Conservation (phyloP, 768 basidiomycete species). For the Piloderma croceum region DNA sequence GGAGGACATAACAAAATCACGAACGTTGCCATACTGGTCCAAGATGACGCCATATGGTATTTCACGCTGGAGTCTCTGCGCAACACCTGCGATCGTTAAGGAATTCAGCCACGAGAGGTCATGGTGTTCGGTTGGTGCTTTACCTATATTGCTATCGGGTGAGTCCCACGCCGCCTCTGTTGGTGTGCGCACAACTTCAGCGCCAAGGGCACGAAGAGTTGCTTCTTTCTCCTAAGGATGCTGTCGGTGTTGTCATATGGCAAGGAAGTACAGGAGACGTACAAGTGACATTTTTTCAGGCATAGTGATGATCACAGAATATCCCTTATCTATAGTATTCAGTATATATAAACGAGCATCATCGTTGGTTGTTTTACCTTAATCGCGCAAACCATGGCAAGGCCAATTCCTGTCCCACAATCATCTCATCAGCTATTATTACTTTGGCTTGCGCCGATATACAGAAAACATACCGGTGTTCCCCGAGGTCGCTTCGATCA, state of each 20-base stretch:
- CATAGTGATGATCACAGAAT: conserved; percentile 83
- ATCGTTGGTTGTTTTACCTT: conserved; percentile 52
- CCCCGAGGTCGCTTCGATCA: conserved; percentile 94
- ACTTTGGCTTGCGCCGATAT: too few relatives aligned
- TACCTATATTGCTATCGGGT: conserved; percentile 89
- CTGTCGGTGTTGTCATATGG: not conserved
- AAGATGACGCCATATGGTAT: conserved; percentile 86
- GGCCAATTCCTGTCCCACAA: conserved; percentile 68
- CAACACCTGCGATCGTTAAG: conserved; percentile 84
- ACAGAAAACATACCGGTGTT: conserved; percentile 70
- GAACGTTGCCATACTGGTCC: conserved; percentile 82
- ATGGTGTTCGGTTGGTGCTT: conserved; percentile 30
- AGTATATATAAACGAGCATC: conserved; percentile 31
- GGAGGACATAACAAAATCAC: conserved; percentile 16
- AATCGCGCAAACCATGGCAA: conserved; percentile 90
- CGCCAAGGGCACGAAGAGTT: conserved; percentile 84
- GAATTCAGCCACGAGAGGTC: conserved; percentile 77
- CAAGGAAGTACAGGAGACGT: conserved; percentile 15
- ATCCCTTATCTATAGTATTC: conserved; percentile 87
- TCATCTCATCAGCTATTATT: not conserved
- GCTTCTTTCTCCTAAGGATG: conserved; percentile 80
- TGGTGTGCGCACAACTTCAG: conserved; percentile 92
- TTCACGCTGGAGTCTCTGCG: conserved; percentile 64
- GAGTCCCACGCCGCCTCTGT: conserved; percentile 86
- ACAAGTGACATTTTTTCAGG: conserved; percentile 94